Conservation (phyloP, 1,139 yeast genomes). For the Ogataea hybrid region DNA sequence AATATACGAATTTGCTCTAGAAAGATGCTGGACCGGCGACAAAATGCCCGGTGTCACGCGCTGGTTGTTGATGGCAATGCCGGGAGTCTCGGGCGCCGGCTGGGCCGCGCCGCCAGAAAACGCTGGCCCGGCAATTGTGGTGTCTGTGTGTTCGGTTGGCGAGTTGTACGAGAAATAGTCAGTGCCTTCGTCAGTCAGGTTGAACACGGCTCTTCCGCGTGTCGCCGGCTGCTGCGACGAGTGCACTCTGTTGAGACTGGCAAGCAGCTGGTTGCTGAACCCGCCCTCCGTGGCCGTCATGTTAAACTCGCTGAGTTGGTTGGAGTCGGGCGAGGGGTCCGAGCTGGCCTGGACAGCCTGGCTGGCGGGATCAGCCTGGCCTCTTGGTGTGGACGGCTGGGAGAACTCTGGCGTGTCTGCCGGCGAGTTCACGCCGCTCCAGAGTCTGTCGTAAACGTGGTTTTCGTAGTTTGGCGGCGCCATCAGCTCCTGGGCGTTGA, state of each 20-base stretch:
- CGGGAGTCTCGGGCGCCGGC: slow-evolving; percentile 19
- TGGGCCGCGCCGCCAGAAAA: slow-evolving; percentile 26
- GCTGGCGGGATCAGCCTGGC: no score
- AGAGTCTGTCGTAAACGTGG: slow-evolving; percentile 82
- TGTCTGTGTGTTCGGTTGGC: background rate
- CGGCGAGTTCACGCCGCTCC: slow-evolving; percentile 57
- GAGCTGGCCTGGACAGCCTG: background rate
- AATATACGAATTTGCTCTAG: slow-evolving; percentile 51
- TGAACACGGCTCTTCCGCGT: slow-evolving; percentile 37
- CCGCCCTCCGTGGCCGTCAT: slow-evolving; percentile 23
- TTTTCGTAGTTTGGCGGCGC: slow-evolving; percentile 92
- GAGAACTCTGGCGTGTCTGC: slow-evolving; percentile 47
- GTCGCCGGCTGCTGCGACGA: slow-evolving; percentile 37
- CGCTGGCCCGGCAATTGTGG: slow-evolving; percentile 29
- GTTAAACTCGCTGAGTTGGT: slow-evolving; percentile 19
- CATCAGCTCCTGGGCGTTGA: slow-evolving; percentile 39
- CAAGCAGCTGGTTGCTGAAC: slow-evolving; percentile 40
- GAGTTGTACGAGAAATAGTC: slow-evolving; percentile 18
- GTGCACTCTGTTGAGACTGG: slow-evolving; percentile 53
- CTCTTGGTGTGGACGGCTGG: slow-evolving; percentile 5
- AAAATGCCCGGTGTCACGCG: slow-evolving; percentile 37
- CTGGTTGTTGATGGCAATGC: slow-evolving; percentile 10
- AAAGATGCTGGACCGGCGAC: slow-evolving; percentile 58
- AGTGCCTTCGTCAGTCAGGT: slow-evolving; percentile 39
- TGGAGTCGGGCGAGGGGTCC: background rate